Evolutionary conservation across 2,329 filamentous ascomycete species (phyloP), one percentile per base, ranked within the genome.

Genomic region (Lojkania enalia): DNA sequence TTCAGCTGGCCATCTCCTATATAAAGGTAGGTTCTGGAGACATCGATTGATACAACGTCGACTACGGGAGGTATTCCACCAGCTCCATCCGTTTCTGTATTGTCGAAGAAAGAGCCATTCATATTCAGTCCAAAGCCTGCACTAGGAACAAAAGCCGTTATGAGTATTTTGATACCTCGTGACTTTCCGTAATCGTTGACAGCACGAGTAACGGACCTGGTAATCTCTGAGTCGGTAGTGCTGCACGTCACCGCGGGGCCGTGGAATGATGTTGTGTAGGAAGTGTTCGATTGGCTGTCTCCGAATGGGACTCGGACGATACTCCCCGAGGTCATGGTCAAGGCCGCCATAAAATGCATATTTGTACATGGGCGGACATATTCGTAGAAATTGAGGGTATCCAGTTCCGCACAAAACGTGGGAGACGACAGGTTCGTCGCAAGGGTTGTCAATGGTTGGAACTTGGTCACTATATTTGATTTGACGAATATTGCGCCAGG

Each of bases 401-500:
- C 14, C 9, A 16, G 11, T 9, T 11, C 14, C 7, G 11, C 6
- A 15, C 30, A 33, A 6, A 9, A 25, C 5, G 7, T 29, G 12
- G 23, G 12, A 11, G 30, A 29, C 14, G 19, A 15, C 15, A 36
- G 42, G 21, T 46, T 25, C 13, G 29, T n/a, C 18, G 41, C 23
- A 11, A 3, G 5, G 14, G 32, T 29, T 14, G 6, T 27, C 16
- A 35, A 21, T 3, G 20, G n/a, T 30, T 35, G 20, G 16, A 16
- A 27, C 16, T 3, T 20, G 3, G 18, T 31, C 7, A 14, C 3
- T 6, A 42, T 3, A 18, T 40, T n/a, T 21, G 20, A 38, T 16
- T 36, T 20, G 2, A 42, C 43, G 9, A 42, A 19, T 5, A 46
- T 46, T 3, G 43, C 39, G 5, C 43, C 43, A 30, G 31, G 43